Base-by-base conservation (phyloP, 2,329 filamentous ascomycete genomes). In the Thermothelomyces thermophilus region DNA sequence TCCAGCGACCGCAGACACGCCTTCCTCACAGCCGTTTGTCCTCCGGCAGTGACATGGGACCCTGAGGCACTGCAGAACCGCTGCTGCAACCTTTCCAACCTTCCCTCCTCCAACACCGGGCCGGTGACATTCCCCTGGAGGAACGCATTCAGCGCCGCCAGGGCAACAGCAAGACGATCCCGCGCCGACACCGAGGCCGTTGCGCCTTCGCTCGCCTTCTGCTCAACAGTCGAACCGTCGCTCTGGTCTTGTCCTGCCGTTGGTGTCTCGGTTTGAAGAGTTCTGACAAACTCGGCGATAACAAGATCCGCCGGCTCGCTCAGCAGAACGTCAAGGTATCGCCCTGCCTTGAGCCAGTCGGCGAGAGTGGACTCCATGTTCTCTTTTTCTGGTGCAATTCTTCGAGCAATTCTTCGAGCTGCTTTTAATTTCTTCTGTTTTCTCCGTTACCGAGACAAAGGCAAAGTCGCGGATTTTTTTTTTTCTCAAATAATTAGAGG, bases 121-220 rank as follows among this genome's bases (percentile, higher is more conserved):
- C 90, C 90, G 3, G 90, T 95, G 47, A 94, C 86, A 63, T 89
- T 95, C 1, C 82, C 82, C 65, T 96, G 90, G 14, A 95, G 68
- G 64, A 95, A 96, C 10, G 84, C 80, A 62, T 88, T 78, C 10
- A 95, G 74, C 1, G 84, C 79, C 1, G 85, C 82, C 41, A 87
- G 70, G 9, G 82, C 87, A 30, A 86, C 70, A 39, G 79, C 70
- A 47, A 81, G 56, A 7, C 52, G 37, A 5, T 55, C 49, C 14
- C 47, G 19, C 1, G 26, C 14, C 0, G 52, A 33, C 2, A 46
- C 30, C n/a, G n/a, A n/a, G n/a, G n/a, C n/a, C n/a, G n/a, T n/a
- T n/a, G n/a, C n/a, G n/a, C n/a, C n/a, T 3, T 11, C 39, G 5
- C 9, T 24, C 10, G 2, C 6, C 7, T 36, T 6, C 17, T 16